A percentile compares a stretch with the other conserved stretches of the same genome.
phyloP scores from a whole-genome alignment of 805 yeast genomes.

The Ogataea siamensis region DNA sequence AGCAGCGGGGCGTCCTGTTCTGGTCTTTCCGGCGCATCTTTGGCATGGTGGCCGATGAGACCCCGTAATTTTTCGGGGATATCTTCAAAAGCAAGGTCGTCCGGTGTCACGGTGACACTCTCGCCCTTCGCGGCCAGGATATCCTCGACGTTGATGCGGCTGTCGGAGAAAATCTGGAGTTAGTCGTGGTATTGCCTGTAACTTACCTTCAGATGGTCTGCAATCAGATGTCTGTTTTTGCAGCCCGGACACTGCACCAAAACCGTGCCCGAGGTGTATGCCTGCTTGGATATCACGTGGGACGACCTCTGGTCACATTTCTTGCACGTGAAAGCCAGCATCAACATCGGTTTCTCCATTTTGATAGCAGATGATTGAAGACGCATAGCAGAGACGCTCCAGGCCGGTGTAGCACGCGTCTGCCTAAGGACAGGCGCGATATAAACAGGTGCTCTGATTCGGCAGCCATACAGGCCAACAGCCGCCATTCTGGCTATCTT shows the following conservation, averaged over 20 bases:
- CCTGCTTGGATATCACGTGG: conserved; percentile 90
- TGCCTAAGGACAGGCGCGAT: too few relatives aligned
- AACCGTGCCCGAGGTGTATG: conserved; percentile 83
- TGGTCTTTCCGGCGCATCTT: conserved; percentile 56
- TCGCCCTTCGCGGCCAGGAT: conserved; percentile 76
- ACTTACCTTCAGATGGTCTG: conserved; percentile 70
- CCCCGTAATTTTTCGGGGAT: conserved; percentile 55
- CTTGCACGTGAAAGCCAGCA: conserved; percentile 92
- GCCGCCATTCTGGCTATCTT: not conserved
- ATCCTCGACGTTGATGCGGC: conserved; percentile 74
- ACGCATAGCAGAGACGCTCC: not conserved
- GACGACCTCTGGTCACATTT: conserved; percentile 80
- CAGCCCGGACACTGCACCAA: conserved; percentile 92
- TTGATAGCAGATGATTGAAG: conserved; percentile 34
- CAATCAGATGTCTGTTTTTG: conserved; percentile 81
- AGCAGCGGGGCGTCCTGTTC: conserved; percentile 5
- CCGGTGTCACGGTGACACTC: conserved; percentile 57
- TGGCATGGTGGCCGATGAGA: conserved; percentile 63
- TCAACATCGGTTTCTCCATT: conserved; percentile 72
- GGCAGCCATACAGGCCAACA: too few relatives aligned
- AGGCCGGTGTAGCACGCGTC: too few relatives aligned
- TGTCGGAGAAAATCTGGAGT: conserved; percentile 70
- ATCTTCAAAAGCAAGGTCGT: conserved; percentile 69
- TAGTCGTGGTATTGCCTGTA: conserved; percentile 1
- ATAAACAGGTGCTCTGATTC: too few relatives aligned